Evolutionary conservation across 1,284 basidiomycete genomes (phyloP).

Genomic region (Ceratobasidium sp.): DNA sequence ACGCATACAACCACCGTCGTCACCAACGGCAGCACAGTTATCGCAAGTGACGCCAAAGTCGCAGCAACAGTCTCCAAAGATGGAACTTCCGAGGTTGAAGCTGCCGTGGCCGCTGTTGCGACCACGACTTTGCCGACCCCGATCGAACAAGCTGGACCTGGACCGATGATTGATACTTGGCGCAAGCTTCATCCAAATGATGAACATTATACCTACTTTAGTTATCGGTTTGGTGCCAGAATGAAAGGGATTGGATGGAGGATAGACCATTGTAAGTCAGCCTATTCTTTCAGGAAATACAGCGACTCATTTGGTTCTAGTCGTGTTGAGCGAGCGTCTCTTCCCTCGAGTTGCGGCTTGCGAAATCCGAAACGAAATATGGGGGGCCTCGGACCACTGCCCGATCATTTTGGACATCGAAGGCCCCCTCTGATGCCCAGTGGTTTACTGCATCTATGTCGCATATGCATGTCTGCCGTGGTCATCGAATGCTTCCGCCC

Average conservation of each 20-base stretch:
- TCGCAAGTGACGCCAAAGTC: neutral
- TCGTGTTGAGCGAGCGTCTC: slow-evolving; percentile 74
- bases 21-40: neutral
- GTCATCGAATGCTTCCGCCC: too few species aligned
- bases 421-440: slow-evolving; percentile 30
- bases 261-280: slow-evolving; percentile 78
- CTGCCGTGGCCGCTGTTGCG: neutral
- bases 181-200: slow-evolving; percentile 72
- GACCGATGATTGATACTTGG: slow-evolving; percentile 82
- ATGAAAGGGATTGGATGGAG: slow-evolving; percentile 86
- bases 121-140: neutral
- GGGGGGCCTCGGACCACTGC: slow-evolving; percentile 85
- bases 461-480: neutral
- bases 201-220: slow-evolving; percentile 83
- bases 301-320: slow-evolving; percentile 51
- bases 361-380: slow-evolving; percentile 83
- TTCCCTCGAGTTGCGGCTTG: slow-evolving; percentile 70
- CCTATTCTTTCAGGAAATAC: slow-evolving; percentile 16
- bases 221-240: slow-evolving; percentile 83
- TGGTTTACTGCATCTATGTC: neutral
- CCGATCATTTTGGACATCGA: slow-evolving; percentile 76
- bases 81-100: neutral
- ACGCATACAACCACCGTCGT: slow-evolving; percentile 14
- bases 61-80: neutral
- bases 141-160: slow-evolving; percentile 10